Conservation (phyloP, 2,329 filamentous ascomycete genomes). For the Diaporthe caulivora region DNA sequence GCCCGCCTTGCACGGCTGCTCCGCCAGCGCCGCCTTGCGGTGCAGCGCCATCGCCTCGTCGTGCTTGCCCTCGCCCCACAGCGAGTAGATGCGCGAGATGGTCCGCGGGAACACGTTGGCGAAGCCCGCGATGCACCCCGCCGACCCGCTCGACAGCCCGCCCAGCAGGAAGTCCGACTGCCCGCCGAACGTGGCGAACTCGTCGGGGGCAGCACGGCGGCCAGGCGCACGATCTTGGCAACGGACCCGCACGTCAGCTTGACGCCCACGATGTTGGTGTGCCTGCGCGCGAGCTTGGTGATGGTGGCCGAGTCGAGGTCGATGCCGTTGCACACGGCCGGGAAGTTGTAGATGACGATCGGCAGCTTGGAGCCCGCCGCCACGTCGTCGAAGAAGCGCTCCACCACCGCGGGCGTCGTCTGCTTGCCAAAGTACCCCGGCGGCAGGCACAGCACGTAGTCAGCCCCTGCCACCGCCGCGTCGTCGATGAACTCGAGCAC, state of each 20-base stretch:
- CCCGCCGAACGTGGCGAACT: slow-evolving; percentile 78
- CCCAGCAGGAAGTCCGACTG: slow-evolving; percentile 79
- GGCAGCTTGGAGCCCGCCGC: slow-evolving; percentile 65
- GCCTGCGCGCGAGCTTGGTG: slow-evolving; percentile 59
- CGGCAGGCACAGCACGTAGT: slow-evolving; percentile 73
- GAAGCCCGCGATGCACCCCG: slow-evolving; percentile 72
- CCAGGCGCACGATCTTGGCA: slow-evolving; percentile 71
- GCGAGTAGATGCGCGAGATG: slow-evolving; percentile 68
- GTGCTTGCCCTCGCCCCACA: slow-evolving; percentile 70
- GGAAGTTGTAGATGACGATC: slow-evolving; percentile 77
- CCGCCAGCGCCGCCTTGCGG: slow-evolving; percentile 72
- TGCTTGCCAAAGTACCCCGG: slow-evolving; percentile 75
- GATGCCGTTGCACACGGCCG: slow-evolving; percentile 75
- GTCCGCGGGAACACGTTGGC: slow-evolving; percentile 72
- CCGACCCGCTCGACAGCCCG: slow-evolving; percentile 68
- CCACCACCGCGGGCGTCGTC: slow-evolving; percentile 68
- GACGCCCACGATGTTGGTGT: slow-evolving; percentile 72
- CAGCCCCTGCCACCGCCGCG: slow-evolving; percentile 69
- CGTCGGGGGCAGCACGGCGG: slow-evolving; percentile 61
- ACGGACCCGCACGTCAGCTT: slow-evolving; percentile 80
- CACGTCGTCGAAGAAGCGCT: slow-evolving; percentile 70
- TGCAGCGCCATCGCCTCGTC: slow-evolving; percentile 72
- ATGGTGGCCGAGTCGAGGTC: slow-evolving; percentile 76
- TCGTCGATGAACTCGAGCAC: slow-evolving; percentile 71
- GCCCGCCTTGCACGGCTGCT: slow-evolving; percentile 74